Conservation (phyloP, 495 filamentous ascomycete genomes). For the Tetracladium setigerum region DNA sequence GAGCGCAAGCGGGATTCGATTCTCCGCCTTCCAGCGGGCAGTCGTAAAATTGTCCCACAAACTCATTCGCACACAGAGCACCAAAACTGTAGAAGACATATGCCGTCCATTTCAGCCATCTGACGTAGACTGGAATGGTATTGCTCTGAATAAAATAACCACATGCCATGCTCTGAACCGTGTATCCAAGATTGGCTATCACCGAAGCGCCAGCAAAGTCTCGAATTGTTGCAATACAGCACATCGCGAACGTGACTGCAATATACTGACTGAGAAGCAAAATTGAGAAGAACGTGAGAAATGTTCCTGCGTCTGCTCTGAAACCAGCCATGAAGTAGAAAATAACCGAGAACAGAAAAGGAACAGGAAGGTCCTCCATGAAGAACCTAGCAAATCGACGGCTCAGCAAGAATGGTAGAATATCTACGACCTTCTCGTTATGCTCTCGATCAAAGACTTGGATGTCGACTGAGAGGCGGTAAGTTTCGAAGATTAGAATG, state of each 20-base stretch:
- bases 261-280: conserved; percentile 59
- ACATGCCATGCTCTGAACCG: conserved; percentile 61
- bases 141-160: conserved; percentile 66
- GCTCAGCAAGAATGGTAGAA: conserved; percentile 56
- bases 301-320: conserved; percentile 46
- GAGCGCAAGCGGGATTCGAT: conserved; percentile 51
- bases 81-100: conserved; percentile 61
- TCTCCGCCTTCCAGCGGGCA: conserved; percentile 52
- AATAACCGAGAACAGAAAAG: conserved; percentile 56
- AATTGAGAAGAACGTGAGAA: conserved; percentile 61
- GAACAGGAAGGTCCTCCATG: conserved; percentile 62
- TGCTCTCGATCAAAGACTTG: conserved; percentile 66
- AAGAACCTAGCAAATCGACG: conserved; percentile 55
- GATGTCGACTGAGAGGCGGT: conserved; percentile 62
- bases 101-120: conserved; percentile 61
- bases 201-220: conserved; percentile 55
- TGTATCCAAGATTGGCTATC: conserved; percentile 62
- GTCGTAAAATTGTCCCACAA: conserved; percentile 56
- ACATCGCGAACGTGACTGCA: conserved; percentile 51
- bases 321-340: conserved; percentile 75
- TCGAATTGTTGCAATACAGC: conserved; percentile 51
- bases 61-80: conserved; percentile 61
- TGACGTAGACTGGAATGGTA: conserved; percentile 63
- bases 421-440: conserved; percentile 61
- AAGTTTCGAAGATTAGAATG: conserved; percentile 65